These are phyloP conservation scores for Eimeria praecox DNA, from an alignment of 169 alveolate genomes.

Conservation along the genomic window DNA sequence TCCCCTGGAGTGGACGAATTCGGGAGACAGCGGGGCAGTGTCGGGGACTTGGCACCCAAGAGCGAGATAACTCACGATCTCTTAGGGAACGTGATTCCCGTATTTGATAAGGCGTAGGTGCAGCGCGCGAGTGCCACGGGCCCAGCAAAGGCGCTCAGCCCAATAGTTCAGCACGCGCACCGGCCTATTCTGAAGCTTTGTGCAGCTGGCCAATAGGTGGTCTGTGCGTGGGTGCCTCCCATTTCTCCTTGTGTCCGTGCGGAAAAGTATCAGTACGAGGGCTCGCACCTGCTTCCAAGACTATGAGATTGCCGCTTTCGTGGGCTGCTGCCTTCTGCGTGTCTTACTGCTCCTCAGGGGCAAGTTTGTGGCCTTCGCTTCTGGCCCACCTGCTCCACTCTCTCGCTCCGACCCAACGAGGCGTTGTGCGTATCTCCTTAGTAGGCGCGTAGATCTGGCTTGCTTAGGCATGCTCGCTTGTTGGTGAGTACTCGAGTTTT, in stretches of 20 bases:
- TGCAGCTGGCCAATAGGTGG: neutral
- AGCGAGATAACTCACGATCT: slow-evolving; percentile 61
- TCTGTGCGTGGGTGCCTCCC: neutral
- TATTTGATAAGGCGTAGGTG: slow-evolving; percentile 50
- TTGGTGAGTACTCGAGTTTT: neutral
- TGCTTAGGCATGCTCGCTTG: neutral
- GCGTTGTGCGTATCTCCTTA: slow-evolving; percentile 8
- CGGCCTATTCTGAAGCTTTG: neutral
- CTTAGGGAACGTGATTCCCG: slow-evolving; percentile 51
- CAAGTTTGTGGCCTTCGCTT: slow-evolving; percentile 57
- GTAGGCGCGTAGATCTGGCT: neutral
- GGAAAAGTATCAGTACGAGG: neutral
- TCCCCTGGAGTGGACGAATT: slow-evolving; percentile 39
- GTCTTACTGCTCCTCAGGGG: slow-evolving; percentile 20
- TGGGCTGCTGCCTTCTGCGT: neutral
- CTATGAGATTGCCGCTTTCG: neutral
- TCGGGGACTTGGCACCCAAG: slow-evolving; percentile 58
- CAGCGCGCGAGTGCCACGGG: neutral
- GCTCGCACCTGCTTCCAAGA: neutral
- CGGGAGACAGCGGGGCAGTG: slow-evolving; percentile 70
- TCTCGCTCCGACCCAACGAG: slow-evolving; percentile 57
- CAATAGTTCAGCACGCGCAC: neutral
- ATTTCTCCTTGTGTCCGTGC: neutral
- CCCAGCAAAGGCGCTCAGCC: neutral
- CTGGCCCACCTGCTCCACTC: slow-evolving; percentile 72